Percentiles rank a stretch among this genome's conserved stretches.
Evolutionary conservation across 352 stramenopile species (phyloP).

Genomic region (Pythium volutum): DNA sequence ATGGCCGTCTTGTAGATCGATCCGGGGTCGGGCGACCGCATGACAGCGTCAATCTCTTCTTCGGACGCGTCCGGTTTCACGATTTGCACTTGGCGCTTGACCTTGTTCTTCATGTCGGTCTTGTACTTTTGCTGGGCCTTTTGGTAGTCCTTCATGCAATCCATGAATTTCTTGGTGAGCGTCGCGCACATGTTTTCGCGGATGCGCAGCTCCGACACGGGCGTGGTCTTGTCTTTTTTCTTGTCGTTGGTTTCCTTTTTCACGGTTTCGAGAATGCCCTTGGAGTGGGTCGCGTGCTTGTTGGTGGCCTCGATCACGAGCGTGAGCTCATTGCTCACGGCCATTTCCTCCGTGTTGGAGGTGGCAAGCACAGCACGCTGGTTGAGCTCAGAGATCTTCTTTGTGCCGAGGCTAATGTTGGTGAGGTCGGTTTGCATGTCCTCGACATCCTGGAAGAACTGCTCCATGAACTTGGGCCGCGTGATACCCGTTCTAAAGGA

Average conservation of each 20-base stretch:
- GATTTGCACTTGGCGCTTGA: constrained; percentile 97
- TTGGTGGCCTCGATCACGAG: constrained; percentile 93
- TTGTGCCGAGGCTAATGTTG: constrained; percentile 88
- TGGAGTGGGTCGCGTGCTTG: constrained; percentile 59
- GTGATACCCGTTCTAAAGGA: constrained; percentile 38
- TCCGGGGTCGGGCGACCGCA: constrained; percentile 83
- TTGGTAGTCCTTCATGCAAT: constrained; percentile 99
- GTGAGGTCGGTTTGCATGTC: constrained; percentile 92
- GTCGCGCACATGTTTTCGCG: constrained; percentile 97
- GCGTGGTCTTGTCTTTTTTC: constrained; percentile 87
- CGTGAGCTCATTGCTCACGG: constrained; percentile 89
- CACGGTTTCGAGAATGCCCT: constrained; percentile 71
- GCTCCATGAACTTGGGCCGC: constrained; percentile 90
- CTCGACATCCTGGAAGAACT: constrained; percentile 96
- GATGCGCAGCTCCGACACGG: constrained; percentile 81
- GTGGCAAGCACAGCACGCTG: constrained; percentile 92
- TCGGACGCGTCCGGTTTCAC: constrained; percentile 97
- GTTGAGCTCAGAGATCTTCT: constrained; percentile 92
- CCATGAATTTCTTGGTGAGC: constrained; percentile 97
- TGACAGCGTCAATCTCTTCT: constrained; percentile 96
- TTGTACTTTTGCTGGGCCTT: constrained; percentile 98
- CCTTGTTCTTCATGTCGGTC: constrained; percentile 97
- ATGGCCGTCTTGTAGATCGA: constrained; percentile 87
- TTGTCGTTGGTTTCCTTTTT: constrained; percentile 95
- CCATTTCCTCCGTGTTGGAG: constrained; percentile 89